Base-by-base conservation (phyloP, 768 basidiomycete species). In the Hericium alpestre region DNA sequence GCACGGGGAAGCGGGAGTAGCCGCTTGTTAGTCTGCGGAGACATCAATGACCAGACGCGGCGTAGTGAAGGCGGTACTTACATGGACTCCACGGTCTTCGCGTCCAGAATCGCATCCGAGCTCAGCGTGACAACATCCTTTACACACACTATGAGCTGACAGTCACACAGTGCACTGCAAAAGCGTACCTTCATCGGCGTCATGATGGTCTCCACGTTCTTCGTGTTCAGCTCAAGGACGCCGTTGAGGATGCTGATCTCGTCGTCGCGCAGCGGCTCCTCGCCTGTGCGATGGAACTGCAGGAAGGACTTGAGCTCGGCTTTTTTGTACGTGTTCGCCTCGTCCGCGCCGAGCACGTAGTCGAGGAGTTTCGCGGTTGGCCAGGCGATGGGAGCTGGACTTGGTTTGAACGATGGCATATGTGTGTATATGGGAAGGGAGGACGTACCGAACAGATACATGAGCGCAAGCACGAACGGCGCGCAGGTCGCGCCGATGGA, bases 1-100 rank as follows among this genome's bases (percentile, higher is more conserved):
- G 90, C 0, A 98, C 80, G 0, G 94, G 94, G 65, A 98, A 90
- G 18, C 94, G 84, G 1, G 93, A 94, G 67, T 95, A 96, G 0
- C 94, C 94, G 61, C 84, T 87, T n/a, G 76, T 66, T 20, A 88
- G 69, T 48, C 84, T 87, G 63, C n/a, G 55, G 9, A 18, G 22
- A 8, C 27, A 63, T 51, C 61, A 59, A 18, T 22, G 12, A 58
- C 12, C 12, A 15, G 56, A 53, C 37, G 32, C 41, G 25, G 51
- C 12, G 41, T 12, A 56, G 39, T 47, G 57, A 4, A 38, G 58
- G 8, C 38, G 13, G n/a, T 69, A 69, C 77, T 12, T 63, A 87
- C 88, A 91, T 79, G 49, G 74, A 75, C 65, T 94, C 91, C 16
- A 98, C 83, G 1, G 80, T 81, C 1, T 78, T 73, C 62, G 91